Evolutionary conservation across 176 grass and related monocot genomes (phyloP), one percentile per base, ranked within the genome.

Genomic region (Phyllostachys edulis): DNA sequence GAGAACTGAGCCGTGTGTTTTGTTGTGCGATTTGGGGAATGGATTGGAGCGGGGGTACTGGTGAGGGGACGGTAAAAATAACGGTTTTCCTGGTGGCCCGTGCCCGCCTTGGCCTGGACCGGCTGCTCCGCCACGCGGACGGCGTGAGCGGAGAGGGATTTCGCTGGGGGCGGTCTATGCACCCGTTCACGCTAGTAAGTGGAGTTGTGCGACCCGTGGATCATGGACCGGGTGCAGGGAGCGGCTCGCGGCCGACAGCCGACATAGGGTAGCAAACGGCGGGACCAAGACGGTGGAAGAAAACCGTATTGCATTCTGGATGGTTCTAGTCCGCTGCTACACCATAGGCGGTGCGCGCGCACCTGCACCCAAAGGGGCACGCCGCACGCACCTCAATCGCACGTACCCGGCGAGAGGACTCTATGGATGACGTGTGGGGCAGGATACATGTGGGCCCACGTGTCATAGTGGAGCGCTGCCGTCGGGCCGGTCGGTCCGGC

Each of bases 371-470:
- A 2, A 0, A 56, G 52, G 52, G 20, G 20, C 21, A 23, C 55
- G n/a, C 24, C 5, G 21, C 59, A 61, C 57, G 24, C 24, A 14
- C 60, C 59, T 14, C 24, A 24, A 0, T 60, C 0, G 56, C 56
- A 1, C 57, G n/a, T 60, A 12, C n/a, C 57, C 0, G 1, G 9
- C 4, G 10, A 37, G n/a, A 34, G 16, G 1, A 50, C 11, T 12
- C 7, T 7, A 1, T 17, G 11, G 0, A 17, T 75, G 85, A 61
- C 80, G 27, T 41, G 79, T 63, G 41, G 80, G 73, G 1, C 63
- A 8, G 0, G 0, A 0, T 0, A 24, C 0, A 0, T 0, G 0
- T 0, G 0, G 9, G 38, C 87, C 29, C 4, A 4, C 9, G 0
- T 32, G 62, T 89, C 80, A 70, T 27, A 1, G 1, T 0, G 0